These are phyloP conservation scores for Rhizophagus sp. DNA, from an alignment of 192 early-diverging fungal genomes.

Conservation along the genomic window DNA sequence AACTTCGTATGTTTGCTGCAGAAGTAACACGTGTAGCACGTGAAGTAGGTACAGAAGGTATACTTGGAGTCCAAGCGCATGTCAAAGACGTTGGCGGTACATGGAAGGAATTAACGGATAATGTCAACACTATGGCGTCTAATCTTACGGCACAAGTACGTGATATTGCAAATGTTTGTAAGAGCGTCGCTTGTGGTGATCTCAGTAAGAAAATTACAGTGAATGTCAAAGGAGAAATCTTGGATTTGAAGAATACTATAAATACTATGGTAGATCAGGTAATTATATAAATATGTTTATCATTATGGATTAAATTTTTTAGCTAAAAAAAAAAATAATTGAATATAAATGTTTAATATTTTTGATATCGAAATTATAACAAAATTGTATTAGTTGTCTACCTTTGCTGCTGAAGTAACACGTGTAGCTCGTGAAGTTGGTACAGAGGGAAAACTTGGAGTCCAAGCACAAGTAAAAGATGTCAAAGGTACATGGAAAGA, in stretches of 20 bases:
- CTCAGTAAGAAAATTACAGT: constrained; percentile 61
- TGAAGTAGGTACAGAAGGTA: constrained; percentile 66
- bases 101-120: constrained; percentile 62
- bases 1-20: constrained; percentile 54
- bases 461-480: constrained; percentile 68
- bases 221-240: constrained; percentile 68
- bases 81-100: constrained; percentile 54
- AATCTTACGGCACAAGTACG: constrained; percentile 61
- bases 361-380: not conserved
- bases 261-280: constrained; percentile 71
- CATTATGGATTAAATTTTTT: not conserved
- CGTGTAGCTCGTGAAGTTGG: constrained; percentile 77
- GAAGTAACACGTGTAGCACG: constrained; percentile 69
- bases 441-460: constrained; percentile 78
- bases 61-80: constrained; percentile 57
- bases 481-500: constrained; percentile 81
- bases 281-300: not conserved
- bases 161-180: constrained; percentile 61
- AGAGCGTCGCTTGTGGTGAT: constrained; percentile 61
- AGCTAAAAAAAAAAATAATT: not conserved
- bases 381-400: constrained; percentile 33
- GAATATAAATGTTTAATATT: not conserved
- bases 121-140: constrained; percentile 62
- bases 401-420: constrained; percentile 64
- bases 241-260: constrained; percentile 71